These are phyloP conservation scores for Flaveria trinervia DNA, from an alignment of 129 eudicot genomes.

Conservation along the genomic window DNA sequence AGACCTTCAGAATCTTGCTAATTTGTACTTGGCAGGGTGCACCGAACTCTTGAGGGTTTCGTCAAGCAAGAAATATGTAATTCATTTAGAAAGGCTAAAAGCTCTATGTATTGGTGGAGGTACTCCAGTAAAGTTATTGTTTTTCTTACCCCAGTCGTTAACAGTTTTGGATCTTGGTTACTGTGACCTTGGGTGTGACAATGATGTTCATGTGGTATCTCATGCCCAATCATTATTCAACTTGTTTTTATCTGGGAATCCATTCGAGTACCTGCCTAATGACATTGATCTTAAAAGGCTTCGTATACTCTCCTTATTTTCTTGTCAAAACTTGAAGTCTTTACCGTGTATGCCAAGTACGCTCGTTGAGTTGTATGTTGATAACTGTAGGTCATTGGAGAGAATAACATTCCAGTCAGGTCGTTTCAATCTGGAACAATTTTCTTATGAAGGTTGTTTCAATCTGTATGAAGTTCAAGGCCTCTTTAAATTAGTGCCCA, in stretches of 20 bases:
- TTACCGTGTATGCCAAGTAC: conserved; percentile 21
- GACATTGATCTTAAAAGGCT: conserved; percentile 5
- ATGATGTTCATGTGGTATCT: neutral
- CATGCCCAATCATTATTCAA: neutral
- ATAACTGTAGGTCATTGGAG: neutral
- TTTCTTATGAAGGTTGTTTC: neutral
- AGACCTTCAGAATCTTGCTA: conserved; percentile 21
- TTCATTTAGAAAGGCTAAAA: too few relatives aligned
- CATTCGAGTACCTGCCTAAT: neutral
- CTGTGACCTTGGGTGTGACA: neutral
- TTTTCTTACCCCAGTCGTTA: neutral
- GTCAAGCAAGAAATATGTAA: neutral
- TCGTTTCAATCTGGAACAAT: neutral
- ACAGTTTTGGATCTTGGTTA: neutral
- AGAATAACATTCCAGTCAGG: conserved; percentile 17
- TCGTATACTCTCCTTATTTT: neutral
- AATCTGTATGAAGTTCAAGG: conserved; percentile 19
- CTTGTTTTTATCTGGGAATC: neutral
- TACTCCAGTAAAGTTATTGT: neutral
- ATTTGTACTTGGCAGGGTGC: conserved; percentile 26
- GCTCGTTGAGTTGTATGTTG: neutral
- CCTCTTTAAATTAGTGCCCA: neutral
- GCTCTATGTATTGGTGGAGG: too few relatives aligned
- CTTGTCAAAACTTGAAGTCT: conserved; percentile 14
- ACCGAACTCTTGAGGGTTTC: conserved; percentile 10